Percentiles rank a stretch among this genome's conserved stretches.
phyloP scores from a whole-genome alignment of 23 red algal species.

The Pyropia haitanensis region DNA sequence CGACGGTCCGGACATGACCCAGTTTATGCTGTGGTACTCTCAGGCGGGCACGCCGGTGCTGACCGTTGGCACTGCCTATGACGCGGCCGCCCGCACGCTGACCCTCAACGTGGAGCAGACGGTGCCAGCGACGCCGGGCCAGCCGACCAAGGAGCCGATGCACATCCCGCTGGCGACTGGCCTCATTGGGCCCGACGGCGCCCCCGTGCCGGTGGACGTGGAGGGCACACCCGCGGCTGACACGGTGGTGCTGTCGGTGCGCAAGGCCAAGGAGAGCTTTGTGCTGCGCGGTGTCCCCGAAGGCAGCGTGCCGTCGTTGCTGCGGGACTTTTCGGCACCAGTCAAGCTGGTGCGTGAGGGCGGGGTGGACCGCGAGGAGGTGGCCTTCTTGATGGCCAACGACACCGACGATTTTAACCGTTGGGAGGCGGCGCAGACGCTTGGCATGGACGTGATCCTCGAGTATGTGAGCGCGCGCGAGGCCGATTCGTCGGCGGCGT shows the following conservation, averaged over 20 bases:
- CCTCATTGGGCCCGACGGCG: slow-evolving; percentile 58
- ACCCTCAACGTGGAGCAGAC: slow-evolving; percentile 51
- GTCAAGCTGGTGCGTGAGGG: slow-evolving; percentile 60
- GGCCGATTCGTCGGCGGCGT: slow-evolving; percentile 7
- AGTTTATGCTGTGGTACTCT: slow-evolving; percentile 84
- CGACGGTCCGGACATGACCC: slow-evolving; percentile 27
- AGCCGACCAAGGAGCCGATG: slow-evolving; percentile 51
- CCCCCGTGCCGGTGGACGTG: slow-evolving; percentile 39
- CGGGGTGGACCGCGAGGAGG: slow-evolving; percentile 35
- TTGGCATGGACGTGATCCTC: slow-evolving; percentile 49
- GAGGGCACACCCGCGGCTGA: slow-evolving; percentile 15
- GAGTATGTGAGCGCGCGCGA: slow-evolving; percentile 18
- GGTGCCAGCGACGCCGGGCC: slow-evolving; percentile 63
- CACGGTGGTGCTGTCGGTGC: slow-evolving; percentile 41
- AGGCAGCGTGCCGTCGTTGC: slow-evolving; percentile 47
- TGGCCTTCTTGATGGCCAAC: slow-evolving; percentile 88
- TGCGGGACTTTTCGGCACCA: slow-evolving; percentile 83
- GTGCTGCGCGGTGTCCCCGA: slow-evolving; percentile 63
- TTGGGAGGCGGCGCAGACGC: slow-evolving; percentile 80
- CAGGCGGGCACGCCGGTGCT: slow-evolving; percentile 83
- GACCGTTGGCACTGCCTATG: slow-evolving; percentile 28
- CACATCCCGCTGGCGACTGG: slow-evolving; percentile 81
- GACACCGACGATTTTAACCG: slow-evolving; percentile 86
- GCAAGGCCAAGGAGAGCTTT: slow-evolving; percentile 36
- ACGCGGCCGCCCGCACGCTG: slow-evolving; percentile 26